Evolutionary conservation across 805 yeast genomes (phyloP).

Genomic region (Peterozyma xylosa): DNA sequence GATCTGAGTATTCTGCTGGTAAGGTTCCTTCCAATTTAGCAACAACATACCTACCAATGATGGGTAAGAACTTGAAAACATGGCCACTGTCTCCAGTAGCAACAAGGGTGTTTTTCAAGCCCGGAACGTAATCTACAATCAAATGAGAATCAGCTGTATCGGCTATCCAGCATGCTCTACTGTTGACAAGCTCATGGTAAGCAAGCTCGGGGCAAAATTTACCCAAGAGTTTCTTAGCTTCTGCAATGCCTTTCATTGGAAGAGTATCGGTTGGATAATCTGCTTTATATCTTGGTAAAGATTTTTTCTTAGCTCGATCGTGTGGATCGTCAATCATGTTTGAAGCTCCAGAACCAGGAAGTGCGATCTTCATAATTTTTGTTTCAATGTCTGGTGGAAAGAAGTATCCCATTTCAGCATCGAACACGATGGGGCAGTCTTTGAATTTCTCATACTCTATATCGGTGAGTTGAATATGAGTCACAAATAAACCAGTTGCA

Average conservation of each 20-base stretch:
- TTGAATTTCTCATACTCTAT: slow-evolving; percentile 28
- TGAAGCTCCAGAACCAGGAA: slow-evolving; percentile 27
- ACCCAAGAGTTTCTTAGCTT: slow-evolving; percentile 23
- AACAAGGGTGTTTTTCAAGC: slow-evolving; percentile 22
- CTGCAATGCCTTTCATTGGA: slow-evolving; percentile 22
- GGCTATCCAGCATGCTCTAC: slow-evolving; percentile 30
- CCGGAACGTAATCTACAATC: slow-evolving; percentile 31
- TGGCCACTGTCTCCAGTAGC: slow-evolving; percentile 45
- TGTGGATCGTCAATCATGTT: slow-evolving; percentile 15
- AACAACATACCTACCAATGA: slow-evolving; percentile 33
- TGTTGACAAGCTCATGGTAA: slow-evolving; percentile 23
- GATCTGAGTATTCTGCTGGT: slow-evolving; percentile 13
- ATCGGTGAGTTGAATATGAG: slow-evolving; percentile 28
- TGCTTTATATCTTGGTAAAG: slow-evolving; percentile 30
- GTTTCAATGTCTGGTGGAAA: slow-evolving; percentile 41
- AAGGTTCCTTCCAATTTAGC: slow-evolving; percentile 23
- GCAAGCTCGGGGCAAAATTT: slow-evolving; percentile 32
- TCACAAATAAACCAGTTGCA: slow-evolving; percentile 31
- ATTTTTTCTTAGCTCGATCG: slow-evolving; percentile 10
- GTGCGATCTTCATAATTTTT: slow-evolving; percentile 28
- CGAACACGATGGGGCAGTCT: slow-evolving; percentile 35
- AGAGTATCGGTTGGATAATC: slow-evolving; percentile 27
- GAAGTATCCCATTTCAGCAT: slow-evolving; percentile 37
- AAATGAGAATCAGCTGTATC: slow-evolving; percentile 35
- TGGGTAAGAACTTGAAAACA: slow-evolving; percentile 38